Evolutionary conservation across 352 stramenopile species (phyloP).

Genomic region (Phytophthora fragariaefolia): DNA sequence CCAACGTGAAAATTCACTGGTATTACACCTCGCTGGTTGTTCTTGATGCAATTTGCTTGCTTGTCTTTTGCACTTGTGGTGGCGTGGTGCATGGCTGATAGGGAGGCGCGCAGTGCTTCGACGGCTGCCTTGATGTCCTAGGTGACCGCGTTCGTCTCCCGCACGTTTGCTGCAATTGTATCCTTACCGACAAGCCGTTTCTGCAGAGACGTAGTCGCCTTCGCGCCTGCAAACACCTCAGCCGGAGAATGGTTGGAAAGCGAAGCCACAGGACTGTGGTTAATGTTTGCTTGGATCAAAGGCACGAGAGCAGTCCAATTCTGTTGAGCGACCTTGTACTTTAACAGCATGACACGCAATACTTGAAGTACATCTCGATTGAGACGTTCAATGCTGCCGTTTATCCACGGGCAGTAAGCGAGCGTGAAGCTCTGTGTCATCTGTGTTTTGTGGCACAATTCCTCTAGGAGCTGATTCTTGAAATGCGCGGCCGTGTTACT

Average conservation of each 20-base stretch:
- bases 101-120: background rate
- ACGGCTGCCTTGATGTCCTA: background rate
- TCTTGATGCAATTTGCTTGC: slow-evolving; percentile 12
- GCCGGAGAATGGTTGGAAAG: background rate
- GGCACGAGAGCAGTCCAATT: slow-evolving; percentile 1
- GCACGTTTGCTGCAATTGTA: background rate
- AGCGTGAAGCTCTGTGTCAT: slow-evolving; percentile 7
- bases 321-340: slow-evolving; percentile 6
- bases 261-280: slow-evolving; percentile 5
- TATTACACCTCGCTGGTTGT: slow-evolving; percentile 9
- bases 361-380: slow-evolving; percentile 17
- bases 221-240: slow-evolving; percentile 5
- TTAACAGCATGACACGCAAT: slow-evolving; percentile 4
- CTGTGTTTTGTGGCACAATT: slow-evolving; percentile 8
- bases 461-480: slow-evolving; percentile 12
- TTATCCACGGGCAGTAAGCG: slow-evolving; percentile 11
- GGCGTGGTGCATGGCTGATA: slow-evolving; percentile 8
- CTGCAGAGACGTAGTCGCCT: slow-evolving; percentile 7
- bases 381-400: slow-evolving; percentile 6
- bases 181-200: slow-evolving; percentile 1
- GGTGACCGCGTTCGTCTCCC: background rate
- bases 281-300: slow-evolving; percentile 10
- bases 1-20: slow-evolving; percentile 13
- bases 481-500: slow-evolving; percentile 11
- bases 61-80: slow-evolving; percentile 3